Evolutionary conservation across 306 rosid genomes (phyloP).

Genomic region (Pterocarpus macrocarpus): DNA sequence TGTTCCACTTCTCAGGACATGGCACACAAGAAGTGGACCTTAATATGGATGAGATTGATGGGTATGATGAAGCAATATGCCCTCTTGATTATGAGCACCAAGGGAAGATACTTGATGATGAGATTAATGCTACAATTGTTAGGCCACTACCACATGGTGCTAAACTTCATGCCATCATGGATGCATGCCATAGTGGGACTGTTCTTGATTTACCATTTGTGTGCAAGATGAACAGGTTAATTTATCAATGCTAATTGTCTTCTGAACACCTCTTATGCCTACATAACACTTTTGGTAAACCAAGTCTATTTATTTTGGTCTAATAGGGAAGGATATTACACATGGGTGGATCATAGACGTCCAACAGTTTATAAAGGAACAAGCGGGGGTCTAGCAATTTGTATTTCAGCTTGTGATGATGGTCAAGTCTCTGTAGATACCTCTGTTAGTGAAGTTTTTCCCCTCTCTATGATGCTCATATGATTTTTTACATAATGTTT

Average conservation of each 20-base stretch:
- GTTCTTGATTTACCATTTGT: conserved; percentile 57
- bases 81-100: conserved; percentile 52
- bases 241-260: background rate
- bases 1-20: conserved; percentile 69
- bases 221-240: conserved; percentile 63
- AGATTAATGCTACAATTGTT: conserved; percentile 59
- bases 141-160: conserved; percentile 59
- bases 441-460: conserved; percentile 34
- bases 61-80: conserved; percentile 59
- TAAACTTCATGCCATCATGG: conserved; percentile 64
- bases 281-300: background rate
- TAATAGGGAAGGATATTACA: conserved; percentile 45
- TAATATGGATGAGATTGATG: conserved; percentile 51
- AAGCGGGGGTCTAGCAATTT: conserved; percentile 43
- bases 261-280: background rate
- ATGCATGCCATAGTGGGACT: conserved; percentile 64
- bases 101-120: conserved; percentile 60
- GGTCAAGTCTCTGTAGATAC: conserved; percentile 39
- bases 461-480: background rate
- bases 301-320: background rate
- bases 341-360: conserved; percentile 41
- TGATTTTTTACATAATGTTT: background rate
- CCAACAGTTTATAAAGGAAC: conserved; percentile 29
- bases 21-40: conserved; percentile 39
- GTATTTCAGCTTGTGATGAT: conserved; percentile 52